Evolutionary conservation across 768 basidiomycete genomes (phyloP).

Genomic region (Pisolithus microcarpus): DNA sequence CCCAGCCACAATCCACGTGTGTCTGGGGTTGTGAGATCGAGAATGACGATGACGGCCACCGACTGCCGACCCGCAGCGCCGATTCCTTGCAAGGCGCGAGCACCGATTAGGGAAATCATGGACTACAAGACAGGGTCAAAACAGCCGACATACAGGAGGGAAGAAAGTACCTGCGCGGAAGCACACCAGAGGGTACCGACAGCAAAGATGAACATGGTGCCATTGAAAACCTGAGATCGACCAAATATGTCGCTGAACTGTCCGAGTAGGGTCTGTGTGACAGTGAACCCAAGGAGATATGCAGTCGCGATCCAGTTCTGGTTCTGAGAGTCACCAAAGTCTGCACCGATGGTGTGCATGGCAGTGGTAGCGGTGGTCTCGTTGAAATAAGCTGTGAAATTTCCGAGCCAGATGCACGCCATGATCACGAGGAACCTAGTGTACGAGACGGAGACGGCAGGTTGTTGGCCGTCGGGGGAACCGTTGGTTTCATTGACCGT

Average conservation of each 20-base stretch:
- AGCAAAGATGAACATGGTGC: conserved; percentile 29
- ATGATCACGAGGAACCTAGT: conserved; percentile 29
- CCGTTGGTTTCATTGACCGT: not conserved
- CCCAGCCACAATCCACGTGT: conserved; percentile 30
- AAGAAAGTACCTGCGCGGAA: conserved; percentile 18
- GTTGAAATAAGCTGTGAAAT: conserved; percentile 31
- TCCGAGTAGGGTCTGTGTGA: conserved; percentile 29
- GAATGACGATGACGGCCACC: conserved; percentile 28
- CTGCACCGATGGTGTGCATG: conserved; percentile 28
- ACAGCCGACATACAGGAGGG: not conserved
- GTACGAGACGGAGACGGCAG: conserved; percentile 22
- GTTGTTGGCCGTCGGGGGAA: conserved; percentile 9
- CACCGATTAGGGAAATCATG: conserved; percentile 28
- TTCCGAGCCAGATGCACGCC: conserved; percentile 28
- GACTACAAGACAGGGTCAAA: conserved; percentile 18
- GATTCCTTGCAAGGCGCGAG: conserved; percentile 31
- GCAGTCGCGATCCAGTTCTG: conserved; percentile 31
- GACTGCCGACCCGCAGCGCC: conserved; percentile 32
- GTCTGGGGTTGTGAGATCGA: conserved; percentile 32
- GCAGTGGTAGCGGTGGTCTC: conserved; percentile 30
- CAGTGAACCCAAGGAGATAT: conserved; percentile 30
- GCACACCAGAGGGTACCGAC: conserved; percentile 29
- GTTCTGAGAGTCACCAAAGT: conserved; percentile 24
- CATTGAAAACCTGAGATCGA: conserved; percentile 27
- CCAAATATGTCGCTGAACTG: conserved; percentile 31